Evolutionary conservation across 257 asterid species (phyloP).

Genomic region (Solanum chaucha): DNA sequence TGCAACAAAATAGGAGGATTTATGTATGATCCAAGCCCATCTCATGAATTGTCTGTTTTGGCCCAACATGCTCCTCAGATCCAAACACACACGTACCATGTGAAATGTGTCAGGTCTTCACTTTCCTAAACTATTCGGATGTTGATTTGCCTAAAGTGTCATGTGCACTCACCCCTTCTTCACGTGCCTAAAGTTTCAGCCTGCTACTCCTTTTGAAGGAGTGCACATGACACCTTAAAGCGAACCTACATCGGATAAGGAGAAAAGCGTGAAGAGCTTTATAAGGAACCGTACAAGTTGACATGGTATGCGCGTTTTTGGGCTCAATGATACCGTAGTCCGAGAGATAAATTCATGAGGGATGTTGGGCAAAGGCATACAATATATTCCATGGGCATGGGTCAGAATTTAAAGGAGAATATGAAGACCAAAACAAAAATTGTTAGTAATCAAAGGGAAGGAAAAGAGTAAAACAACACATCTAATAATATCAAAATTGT

Average conservation of each 20-base stretch:
- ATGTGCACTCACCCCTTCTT: neutral
- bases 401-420: neutral
- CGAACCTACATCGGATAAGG: neutral
- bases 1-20: neutral
- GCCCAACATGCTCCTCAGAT: neutral
- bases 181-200: neutral
- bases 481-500: neutral
- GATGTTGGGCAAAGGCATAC: neutral
- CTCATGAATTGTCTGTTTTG: neutral
- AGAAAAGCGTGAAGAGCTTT: neutral
- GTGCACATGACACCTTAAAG: neutral
- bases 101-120: neutral
- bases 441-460: neutral
- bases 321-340: neutral
- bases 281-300: neutral
- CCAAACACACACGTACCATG: neutral
- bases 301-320: neutral
- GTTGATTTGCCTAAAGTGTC: neutral
- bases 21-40: neutral
- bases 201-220: neutral
- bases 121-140: neutral
- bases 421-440: neutral
- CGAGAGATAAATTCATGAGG: neutral
- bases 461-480: neutral
- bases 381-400: neutral